Evolutionary conservation across 306 rosid genomes (phyloP).

Genomic region (Begonia masoniana): DNA sequence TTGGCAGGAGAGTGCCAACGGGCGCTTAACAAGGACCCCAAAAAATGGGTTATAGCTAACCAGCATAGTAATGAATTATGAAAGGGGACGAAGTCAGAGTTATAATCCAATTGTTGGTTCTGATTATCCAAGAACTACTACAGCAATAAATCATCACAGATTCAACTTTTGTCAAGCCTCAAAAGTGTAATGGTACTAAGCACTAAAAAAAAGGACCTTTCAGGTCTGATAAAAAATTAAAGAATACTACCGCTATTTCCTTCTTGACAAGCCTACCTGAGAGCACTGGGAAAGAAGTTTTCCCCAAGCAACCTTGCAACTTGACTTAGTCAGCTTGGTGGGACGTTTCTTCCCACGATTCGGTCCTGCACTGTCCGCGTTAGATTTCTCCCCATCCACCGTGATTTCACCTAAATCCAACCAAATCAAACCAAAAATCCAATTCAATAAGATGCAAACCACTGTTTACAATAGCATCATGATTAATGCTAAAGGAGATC

Average conservation of each 20-base stretch:
- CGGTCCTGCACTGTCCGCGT: constrained; percentile 15
- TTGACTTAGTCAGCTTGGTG: constrained; percentile 21
- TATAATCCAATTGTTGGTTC: too few relatives aligned
- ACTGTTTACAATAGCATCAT: neutral
- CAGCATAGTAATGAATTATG: too few relatives aligned
- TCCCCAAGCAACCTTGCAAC: constrained; percentile 60
- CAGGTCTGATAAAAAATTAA: neutral
- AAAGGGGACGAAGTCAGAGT: too few relatives aligned
- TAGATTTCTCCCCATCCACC: constrained; percentile 34
- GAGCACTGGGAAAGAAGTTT: constrained; percentile 84
- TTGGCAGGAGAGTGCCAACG: too few relatives aligned
- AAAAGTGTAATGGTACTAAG: too few relatives aligned
- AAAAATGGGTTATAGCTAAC: too few relatives aligned
- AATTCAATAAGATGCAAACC: neutral
- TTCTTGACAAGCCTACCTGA: constrained; percentile 40
- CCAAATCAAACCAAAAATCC: constrained; percentile 16
- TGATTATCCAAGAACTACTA: too few relatives aligned
- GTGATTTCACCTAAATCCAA: constrained; percentile 33
- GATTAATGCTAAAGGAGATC: neutral
- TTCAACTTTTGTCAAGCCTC: too few relatives aligned
- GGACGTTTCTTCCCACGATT: constrained; percentile 46
- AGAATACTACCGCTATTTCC: neutral
- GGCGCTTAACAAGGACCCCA: too few relatives aligned
- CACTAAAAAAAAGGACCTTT: neutral
- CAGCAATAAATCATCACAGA: too few relatives aligned